Evolutionary conservation across 73 alveolate genomes (phyloP).

Genomic region (Paramecium biaurelia): DNA sequence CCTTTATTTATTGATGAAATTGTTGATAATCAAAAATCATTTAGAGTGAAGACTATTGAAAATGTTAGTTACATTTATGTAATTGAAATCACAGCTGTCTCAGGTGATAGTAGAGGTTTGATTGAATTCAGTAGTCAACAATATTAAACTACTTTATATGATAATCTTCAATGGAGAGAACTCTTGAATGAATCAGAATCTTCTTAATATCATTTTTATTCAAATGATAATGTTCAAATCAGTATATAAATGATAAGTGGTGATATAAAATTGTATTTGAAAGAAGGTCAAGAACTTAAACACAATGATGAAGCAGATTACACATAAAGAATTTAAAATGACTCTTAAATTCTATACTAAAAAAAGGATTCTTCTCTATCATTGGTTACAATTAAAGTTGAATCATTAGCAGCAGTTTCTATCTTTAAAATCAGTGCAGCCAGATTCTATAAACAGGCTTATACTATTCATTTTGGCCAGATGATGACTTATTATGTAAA

Average conservation of each 20-base stretch:
- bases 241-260: not conserved
- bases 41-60: not conserved
- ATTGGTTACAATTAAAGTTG: not conserved
- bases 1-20: not conserved
- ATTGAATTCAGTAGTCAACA: not conserved
- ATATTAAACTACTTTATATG: not conserved
- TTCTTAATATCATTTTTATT: not conserved
- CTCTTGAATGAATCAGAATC: not conserved
- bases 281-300: not conserved
- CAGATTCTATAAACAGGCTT: not conserved
- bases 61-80: not conserved
- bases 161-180: not conserved
- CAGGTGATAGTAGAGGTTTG: not conserved
- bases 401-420: not conserved
- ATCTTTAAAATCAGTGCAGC: not conserved
- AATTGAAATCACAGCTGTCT: not conserved
- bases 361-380: not conserved
- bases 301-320: conserved; percentile 21
- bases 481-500: not conserved
- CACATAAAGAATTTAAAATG: not conserved
- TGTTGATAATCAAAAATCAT: not conserved
- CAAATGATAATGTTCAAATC: not conserved
- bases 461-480: not conserved
- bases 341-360: not conserved
- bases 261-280: not conserved